Conservation (phyloP, 805 yeast species). For the Kodamaea nitidulidarum region DNA sequence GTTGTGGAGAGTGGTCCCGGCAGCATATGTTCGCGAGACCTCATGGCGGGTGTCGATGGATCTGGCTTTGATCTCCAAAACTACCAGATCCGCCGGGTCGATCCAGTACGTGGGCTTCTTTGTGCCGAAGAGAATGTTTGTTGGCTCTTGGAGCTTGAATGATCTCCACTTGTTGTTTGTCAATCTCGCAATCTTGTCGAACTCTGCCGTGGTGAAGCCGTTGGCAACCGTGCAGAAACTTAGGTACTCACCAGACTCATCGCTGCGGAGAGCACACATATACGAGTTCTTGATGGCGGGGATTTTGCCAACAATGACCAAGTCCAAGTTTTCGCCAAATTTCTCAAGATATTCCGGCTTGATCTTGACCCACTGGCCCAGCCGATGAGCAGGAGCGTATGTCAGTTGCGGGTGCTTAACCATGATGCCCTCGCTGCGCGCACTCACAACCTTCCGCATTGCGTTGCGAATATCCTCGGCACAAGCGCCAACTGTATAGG, state of each 20-base stretch:
- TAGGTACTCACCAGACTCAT: constrained; percentile 42
- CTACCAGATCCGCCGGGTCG: constrained; percentile 69
- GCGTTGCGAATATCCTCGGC: constrained; percentile 54
- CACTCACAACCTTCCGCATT: constrained; percentile 53
- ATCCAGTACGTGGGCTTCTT: constrained; percentile 73
- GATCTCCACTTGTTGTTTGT: constrained; percentile 62
- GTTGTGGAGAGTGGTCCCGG: constrained; percentile 68
- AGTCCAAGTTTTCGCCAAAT: constrained; percentile 82
- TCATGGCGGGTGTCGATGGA: constrained; percentile 48
- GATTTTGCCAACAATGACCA: constrained; percentile 73
- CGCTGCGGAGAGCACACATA: constrained; percentile 65
- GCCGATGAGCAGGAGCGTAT: constrained; percentile 60
- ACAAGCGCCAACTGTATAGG: constrained; percentile 34
- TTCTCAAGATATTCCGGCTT: constrained; percentile 88
- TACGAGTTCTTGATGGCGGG: constrained; percentile 69
- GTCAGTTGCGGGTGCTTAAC: constrained; percentile 58
- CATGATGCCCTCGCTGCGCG: constrained; percentile 77
- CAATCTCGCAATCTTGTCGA: constrained; percentile 49
- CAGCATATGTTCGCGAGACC: constrained; percentile 46
- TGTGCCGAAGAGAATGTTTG: constrained; percentile 51
- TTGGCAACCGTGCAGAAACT: constrained; percentile 81
- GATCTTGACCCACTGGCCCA: constrained; percentile 75
- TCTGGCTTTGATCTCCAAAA: constrained; percentile 79
- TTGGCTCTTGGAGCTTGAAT: constrained; percentile 22
- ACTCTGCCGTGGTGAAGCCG: constrained; percentile 69